Evolutionary conservation across 2,329 filamentous ascomycete genomes (phyloP).

Genomic region (Phoma sp.): DNA sequence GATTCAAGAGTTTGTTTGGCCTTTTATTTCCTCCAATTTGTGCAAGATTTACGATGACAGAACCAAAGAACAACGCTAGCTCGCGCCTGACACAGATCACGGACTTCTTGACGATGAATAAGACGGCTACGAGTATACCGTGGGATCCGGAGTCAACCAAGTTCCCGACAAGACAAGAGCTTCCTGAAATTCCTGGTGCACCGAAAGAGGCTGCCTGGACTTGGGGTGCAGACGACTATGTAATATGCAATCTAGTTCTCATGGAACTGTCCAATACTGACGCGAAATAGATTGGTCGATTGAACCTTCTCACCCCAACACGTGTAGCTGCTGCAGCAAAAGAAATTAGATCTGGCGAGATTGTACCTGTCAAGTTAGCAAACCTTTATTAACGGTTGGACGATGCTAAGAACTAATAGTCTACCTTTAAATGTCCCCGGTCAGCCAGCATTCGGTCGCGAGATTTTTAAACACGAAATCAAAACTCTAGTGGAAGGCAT

Average conservation of each 20-base stretch:
- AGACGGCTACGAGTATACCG: conserved; percentile 57
- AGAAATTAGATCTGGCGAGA: conserved; percentile 64
- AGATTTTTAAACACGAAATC: conserved; percentile 63
- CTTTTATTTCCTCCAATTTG: neutral
- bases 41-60: conserved; percentile 36
- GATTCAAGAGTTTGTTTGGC: neutral
- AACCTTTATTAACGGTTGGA: neutral
- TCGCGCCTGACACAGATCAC: conserved; percentile 54
- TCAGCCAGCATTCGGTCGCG: conserved; percentile 61
- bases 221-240: conserved; percentile 64
- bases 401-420: conserved; percentile 35
- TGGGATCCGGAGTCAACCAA: conserved; percentile 62
- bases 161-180: conserved; percentile 62
- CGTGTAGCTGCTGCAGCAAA: conserved; percentile 61
- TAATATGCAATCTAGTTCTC: conserved; percentile 27
- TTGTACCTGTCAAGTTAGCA: conserved; percentile 61
- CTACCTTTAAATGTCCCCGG: conserved; percentile 62
- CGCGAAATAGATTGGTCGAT: conserved; percentile 53
- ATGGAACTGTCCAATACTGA: neutral
- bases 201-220: conserved; percentile 66
- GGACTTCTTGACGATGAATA: conserved; percentile 55
- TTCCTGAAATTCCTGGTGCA: conserved; percentile 60
- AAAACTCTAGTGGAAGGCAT: conserved; percentile 50
- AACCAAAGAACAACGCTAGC: conserved; percentile 42
- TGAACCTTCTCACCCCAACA: conserved; percentile 64